Evolutionary conservation across 495 filamentous ascomycete genomes (phyloP), one percentile per base, ranked within the genome.

Genomic region (Sporormia fimetaria): DNA sequence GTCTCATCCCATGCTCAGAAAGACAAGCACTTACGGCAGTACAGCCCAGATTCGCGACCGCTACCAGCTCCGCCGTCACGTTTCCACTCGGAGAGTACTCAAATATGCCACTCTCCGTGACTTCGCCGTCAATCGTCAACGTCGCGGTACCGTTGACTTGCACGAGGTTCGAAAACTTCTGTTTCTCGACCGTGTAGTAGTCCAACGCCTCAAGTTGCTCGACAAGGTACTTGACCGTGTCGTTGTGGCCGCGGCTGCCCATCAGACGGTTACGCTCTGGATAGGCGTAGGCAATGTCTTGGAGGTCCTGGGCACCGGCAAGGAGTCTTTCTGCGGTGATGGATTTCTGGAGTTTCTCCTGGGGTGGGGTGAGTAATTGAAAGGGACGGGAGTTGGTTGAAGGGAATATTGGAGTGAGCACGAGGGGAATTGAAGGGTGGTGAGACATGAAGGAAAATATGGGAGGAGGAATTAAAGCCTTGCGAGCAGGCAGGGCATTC

Each of bases 221-320:
- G 47, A 72, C 72, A 49, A 84, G 54, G 44, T 67, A 84, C 28
- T 80, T 63, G 39, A 80, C 68, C 0, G 75, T 84, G 44, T 67
- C 64, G 26, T 76, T 70, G 59, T 83, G 80, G 22, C 75, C 77
- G 4, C 54, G 47, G 14, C 67, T 59, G 20, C 78, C 76, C 50
- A 80, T 76, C 16, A 74, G 71, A 33, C 79, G 66, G 49, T 73
- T 75, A 18, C 63, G 59, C 21, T 65, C 61, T 0, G 64, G 60
- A 33, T 60, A 57, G 16, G 62, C 42, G 46, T 70, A 69, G 7
- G 68, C 69, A 33, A 72, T 61, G 39, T 61, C 54, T 45, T 70
- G 55, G 15, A 70, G 65, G 11, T 47, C 42, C 47, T 64, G 52
- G 6, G 65, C 39, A 3, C 64, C 59, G 1, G 56, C 52, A 6